phyloP scores from a whole-genome alignment of 2,329 filamentous ascomycete species.

The Aureobasidium sp. region DNA sequence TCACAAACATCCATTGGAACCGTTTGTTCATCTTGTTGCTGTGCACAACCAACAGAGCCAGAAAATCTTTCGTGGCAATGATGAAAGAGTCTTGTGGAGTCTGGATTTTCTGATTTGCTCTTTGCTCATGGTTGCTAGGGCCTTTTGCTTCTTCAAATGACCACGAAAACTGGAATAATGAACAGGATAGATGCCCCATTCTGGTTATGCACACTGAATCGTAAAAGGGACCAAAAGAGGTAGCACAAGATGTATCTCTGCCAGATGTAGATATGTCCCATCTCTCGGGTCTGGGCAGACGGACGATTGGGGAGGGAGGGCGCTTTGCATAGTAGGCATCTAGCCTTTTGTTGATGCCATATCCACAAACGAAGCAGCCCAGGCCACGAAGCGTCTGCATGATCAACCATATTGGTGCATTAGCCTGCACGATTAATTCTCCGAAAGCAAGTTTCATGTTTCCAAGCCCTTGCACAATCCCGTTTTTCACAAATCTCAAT shows the following conservation, averaged over 20 bases:
- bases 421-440: constrained; percentile 11
- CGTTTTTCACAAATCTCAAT: not conserved
- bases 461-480: not conserved
- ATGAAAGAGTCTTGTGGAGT: not conserved
- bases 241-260: not conserved
- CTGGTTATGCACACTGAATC: not conserved
- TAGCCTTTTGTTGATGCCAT: not conserved
- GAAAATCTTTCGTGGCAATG: not conserved
- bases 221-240: not conserved
- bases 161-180: constrained; percentile 9
- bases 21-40: constrained; percentile 16
- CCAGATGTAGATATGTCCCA: not conserved
- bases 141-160: not conserved
- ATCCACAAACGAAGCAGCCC: not conserved
- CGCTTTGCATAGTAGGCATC: not conserved
- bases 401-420: not conserved
- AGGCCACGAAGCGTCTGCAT: not conserved
- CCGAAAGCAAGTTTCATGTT: not conserved
- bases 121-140: not conserved
- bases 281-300: not conserved
- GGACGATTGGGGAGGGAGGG: not conserved
- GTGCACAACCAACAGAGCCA: constrained; percentile 10
- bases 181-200: not conserved
- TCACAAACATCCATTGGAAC: constrained; percentile 8
- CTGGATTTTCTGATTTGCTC: constrained; percentile 2